These are phyloP conservation scores for Fusarium sp. DNA, from an alignment of 2,329 filamentous ascomycete species.

Conservation along the genomic window DNA sequence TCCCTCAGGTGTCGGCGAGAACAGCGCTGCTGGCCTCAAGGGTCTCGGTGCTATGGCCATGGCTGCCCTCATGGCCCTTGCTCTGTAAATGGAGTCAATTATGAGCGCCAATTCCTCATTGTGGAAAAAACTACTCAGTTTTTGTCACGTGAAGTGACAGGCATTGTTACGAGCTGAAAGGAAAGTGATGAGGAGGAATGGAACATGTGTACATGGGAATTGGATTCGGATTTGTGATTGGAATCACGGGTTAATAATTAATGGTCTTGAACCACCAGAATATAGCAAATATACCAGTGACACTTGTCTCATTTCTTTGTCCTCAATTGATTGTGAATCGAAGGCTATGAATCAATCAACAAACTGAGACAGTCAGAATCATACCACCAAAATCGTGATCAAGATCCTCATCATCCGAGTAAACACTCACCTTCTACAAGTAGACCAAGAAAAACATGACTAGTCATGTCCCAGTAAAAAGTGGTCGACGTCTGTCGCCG, in stretches of 20 bases:
- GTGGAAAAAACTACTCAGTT: not conserved
- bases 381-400: not conserved
- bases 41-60: constrained; percentile 47
- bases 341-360: not conserved
- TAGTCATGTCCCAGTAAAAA: not conserved
- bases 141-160: not conserved
- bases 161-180: constrained; percentile 18
- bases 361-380: constrained; percentile 4
- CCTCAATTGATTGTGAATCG: not conserved
- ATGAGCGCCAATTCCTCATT: constrained; percentile 1
- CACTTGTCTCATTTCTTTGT: not conserved
- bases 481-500: constrained; percentile 24
- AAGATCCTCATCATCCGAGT: not conserved
- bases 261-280: constrained; percentile 29
- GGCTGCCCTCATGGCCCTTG: constrained; percentile 46
- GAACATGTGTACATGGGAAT: constrained; percentile 10
- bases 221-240: constrained; percentile 6
- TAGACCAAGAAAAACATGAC: not conserved
- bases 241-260: constrained; percentile 32
- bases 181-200: constrained; percentile 2
- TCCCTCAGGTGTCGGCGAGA: constrained; percentile 35
- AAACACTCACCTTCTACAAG: constrained; percentile 14
- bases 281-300: constrained; percentile 30
- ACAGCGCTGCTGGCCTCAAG: constrained; percentile 45
- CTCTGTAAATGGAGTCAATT: constrained; percentile 46